These are phyloP conservation scores for Tubosaeta sp. DNA, from an alignment of 768 basidiomycete species.

Conservation along the genomic window DNA sequence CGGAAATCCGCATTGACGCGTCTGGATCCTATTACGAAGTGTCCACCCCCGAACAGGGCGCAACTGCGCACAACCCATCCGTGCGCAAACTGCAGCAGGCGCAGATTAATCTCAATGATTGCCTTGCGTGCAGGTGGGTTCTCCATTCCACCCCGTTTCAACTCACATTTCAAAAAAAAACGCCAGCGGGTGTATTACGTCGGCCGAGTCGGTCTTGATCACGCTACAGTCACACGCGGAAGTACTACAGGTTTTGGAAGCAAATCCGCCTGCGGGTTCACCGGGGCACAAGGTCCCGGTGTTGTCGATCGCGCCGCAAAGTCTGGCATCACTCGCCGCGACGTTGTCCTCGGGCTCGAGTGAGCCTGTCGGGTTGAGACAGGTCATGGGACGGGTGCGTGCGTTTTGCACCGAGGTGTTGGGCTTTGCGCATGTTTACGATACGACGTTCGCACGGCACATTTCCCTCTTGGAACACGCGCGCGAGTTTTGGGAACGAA, in stretches of 20 bases:
- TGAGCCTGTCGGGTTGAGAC: slow-evolving; percentile 43
- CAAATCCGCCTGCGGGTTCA: slow-evolving; percentile 43
- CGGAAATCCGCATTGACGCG: slow-evolving; percentile 87
- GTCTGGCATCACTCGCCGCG: slow-evolving; percentile 76
- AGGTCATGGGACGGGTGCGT: slow-evolving; percentile 66
- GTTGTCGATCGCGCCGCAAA: slow-evolving; percentile 87
- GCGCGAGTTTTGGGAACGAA: slow-evolving; percentile 76
- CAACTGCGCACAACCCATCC: slow-evolving; percentile 20
- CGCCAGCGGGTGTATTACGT: slow-evolving; percentile 88
- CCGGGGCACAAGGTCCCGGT: slow-evolving; percentile 55
- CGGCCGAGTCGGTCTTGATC: slow-evolving; percentile 95
- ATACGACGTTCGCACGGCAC: slow-evolving; percentile 93
- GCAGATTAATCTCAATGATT: slow-evolving; percentile 95
- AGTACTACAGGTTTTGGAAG: slow-evolving; percentile 72
- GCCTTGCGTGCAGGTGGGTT: slow-evolving; percentile 92
- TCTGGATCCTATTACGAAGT: slow-evolving; percentile 88
- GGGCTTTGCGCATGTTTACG: slow-evolving; percentile 81
- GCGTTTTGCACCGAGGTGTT: slow-evolving; percentile 64
- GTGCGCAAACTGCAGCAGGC: slow-evolving; percentile 80
- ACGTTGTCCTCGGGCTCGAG: slow-evolving; percentile 46
- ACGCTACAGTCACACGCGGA: slow-evolving; percentile 94
- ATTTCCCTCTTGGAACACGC: slow-evolving; percentile 78
- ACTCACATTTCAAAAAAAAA: slow-evolving; percentile 38
- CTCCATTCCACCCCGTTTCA: not conserved
- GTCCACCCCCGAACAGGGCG: slow-evolving; percentile 25